Evolutionary conservation across 2,329 filamentous ascomycete genomes (phyloP).

Genomic region (Venturia carpophila): DNA sequence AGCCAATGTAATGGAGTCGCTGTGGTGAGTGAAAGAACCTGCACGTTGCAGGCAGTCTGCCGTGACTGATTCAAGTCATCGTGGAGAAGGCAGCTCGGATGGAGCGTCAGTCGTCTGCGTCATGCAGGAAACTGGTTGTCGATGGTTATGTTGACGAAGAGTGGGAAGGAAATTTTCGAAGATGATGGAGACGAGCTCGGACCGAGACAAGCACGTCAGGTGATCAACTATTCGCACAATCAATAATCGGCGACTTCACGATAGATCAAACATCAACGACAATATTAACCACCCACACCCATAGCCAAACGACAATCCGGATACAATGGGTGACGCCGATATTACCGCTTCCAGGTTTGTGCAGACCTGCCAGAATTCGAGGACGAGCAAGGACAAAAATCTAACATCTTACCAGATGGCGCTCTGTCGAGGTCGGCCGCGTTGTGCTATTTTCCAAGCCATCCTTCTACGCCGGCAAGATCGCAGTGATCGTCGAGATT

Average conservation of each 20-base stretch:
- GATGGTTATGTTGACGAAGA: background rate
- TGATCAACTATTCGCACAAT: background rate
- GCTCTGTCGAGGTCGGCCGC: slow-evolving; percentile 93
- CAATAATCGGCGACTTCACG: background rate
- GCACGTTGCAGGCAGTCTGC: background rate
- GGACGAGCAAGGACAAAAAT: background rate
- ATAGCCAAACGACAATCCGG: slow-evolving; percentile 21
- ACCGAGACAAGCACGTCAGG: background rate
- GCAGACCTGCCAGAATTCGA: background rate
- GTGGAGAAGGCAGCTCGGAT: background rate
- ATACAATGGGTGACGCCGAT: slow-evolving; percentile 42
- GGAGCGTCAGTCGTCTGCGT: background rate
- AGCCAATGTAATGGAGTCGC: background rate
- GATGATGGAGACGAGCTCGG: background rate
- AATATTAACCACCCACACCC: slow-evolving; percentile 7
- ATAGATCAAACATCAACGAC: background rate
- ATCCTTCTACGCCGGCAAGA: slow-evolving; percentile 64
- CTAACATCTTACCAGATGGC: slow-evolving; percentile 52
- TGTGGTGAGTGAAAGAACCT: background rate
- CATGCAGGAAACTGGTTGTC: background rate
- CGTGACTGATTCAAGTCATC: background rate
- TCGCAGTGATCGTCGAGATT: slow-evolving; percentile 96
- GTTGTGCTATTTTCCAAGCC: slow-evolving; percentile 78
- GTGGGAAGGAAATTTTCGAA: background rate
- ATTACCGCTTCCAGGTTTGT: slow-evolving; percentile 39